Evolutionary conservation across 108 stramenopile species (phyloP).

Genomic region (Discostella stelligeroides): DNA sequence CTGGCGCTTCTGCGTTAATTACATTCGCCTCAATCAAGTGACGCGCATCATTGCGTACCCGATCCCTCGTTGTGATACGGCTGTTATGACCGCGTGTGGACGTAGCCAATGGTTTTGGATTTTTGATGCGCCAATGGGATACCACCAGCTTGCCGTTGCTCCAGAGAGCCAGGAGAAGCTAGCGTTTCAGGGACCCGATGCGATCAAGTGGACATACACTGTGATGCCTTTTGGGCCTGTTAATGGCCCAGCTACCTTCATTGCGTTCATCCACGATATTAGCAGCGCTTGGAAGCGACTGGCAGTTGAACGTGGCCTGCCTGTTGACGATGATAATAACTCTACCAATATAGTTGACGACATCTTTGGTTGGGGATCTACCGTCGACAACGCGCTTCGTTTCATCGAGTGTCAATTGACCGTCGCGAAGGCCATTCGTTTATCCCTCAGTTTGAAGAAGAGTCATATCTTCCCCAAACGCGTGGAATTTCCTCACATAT

Average conservation of each 20-base stretch:
- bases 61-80: no score
- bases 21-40: background rate
- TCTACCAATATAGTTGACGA: no score
- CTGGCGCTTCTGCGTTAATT: slow-evolving; percentile 8
- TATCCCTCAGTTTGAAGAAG: no score
- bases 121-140: background rate
- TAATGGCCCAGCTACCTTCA: no score
- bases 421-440: background rate
- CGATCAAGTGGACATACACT: no score
- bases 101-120: background rate
- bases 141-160: no score
- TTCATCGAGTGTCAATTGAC: slow-evolving; percentile 6
- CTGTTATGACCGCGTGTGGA: background rate
- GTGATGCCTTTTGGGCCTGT: no score
- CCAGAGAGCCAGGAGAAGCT: no score
- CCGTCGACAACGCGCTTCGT: background rate
- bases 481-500: no score
- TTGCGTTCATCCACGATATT: slow-evolving; percentile 13
- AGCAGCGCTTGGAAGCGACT: slow-evolving; percentile 4
- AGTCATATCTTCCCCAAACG: no score
- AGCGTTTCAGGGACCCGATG: no score
- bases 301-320: background rate
- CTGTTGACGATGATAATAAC: background rate
- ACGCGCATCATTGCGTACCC: background rate
- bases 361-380: no score